Percentiles rank a stretch among this genome's conserved stretches.
Evolutionary conservation across 2,329 filamentous ascomycete genomes (phyloP).

Genomic region (Lachnellula cervina): DNA sequence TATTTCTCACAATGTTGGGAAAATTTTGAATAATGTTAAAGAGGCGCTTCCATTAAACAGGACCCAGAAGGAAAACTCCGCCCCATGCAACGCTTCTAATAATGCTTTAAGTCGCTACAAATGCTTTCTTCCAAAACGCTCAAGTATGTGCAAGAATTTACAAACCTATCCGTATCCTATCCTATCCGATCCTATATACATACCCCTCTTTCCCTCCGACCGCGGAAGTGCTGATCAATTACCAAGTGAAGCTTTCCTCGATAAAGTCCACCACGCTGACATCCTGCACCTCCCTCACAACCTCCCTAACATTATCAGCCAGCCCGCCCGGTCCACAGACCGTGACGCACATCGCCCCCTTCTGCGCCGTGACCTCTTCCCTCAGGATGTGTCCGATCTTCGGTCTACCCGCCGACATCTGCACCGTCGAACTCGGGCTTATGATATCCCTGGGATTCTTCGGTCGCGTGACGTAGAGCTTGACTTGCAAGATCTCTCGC

Average conservation of each 20-base stretch:
- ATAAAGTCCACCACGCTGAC: conserved; percentile 64
- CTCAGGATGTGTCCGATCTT: conserved; percentile 74
- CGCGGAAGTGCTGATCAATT: neutral
- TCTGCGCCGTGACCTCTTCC: conserved; percentile 74
- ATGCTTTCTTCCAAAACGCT: too few relatives aligned
- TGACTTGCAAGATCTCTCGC: conserved; percentile 76
- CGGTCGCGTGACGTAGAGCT: conserved; percentile 86
- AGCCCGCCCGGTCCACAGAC: conserved; percentile 73
- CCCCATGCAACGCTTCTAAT: neutral
- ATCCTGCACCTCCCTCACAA: conserved; percentile 60
- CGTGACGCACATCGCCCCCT: conserved; percentile 84
- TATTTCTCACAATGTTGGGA: too few relatives aligned
- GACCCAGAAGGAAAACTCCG: neutral
- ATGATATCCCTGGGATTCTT: conserved; percentile 72
- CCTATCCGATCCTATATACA: neutral
- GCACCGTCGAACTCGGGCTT: conserved; percentile 72
- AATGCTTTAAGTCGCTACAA: neutral
- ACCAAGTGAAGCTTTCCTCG: conserved; percentile 67
- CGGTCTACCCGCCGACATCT: conserved; percentile 87
- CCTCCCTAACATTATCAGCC: conserved; percentile 69
- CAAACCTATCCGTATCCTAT: neutral
- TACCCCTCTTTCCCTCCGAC: neutral
- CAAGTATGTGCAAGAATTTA: neutral
- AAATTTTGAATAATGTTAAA: too few relatives aligned
- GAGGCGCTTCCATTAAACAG: too few relatives aligned